Evolutionary conservation across 306 rosid genomes (phyloP), one percentile per base, ranked within the genome.

Genomic region (Comarum palustre): DNA sequence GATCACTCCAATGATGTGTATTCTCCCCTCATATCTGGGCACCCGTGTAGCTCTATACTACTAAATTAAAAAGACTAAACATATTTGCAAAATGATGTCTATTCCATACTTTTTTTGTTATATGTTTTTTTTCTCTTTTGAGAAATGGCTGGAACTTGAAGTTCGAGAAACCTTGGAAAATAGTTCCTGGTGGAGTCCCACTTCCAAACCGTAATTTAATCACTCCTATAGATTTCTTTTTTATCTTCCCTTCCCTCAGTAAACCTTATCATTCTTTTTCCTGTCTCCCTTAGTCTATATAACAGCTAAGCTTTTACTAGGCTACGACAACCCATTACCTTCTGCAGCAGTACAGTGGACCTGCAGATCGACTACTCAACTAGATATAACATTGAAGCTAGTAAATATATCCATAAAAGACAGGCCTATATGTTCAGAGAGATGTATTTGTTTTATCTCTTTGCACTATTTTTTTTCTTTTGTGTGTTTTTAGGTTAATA

Each of bases 1-100:
- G 59, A 69, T 48, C 16, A 27, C 48, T n/a, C 47, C 73, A 69
- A 69, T 69, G 63, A 19, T 31, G 48, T 47, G 45, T 38, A 6
- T 68, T 63, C 47, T 63, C 8, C 46, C 31, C 32, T 68, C 73
- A 32, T 61, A 31, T 32, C 45, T 31, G 31, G 46, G 45, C 36
- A 31, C 19, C 31, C 31, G 5, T 48, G 31, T 34, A 31, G 61
- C 38, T 29, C 9, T 68, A 14, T 11, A 48, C 73, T n/a, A 69
- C 15, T 12, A 8, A 38, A 19, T 68, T 31, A 34, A 19, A 48
- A 31, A 31, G 27, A 69, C 7, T 20, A 48, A 2, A 69, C 48
- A 31, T 2, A 69, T 31, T 47, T 19, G 11, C 19, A 32, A 8
- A 32, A 27, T 46, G 45, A 10, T 32, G 61, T 50, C 20, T 4